Conservation (phyloP, 2,329 filamentous ascomycete species). For the Emergomyces orientalis region DNA sequence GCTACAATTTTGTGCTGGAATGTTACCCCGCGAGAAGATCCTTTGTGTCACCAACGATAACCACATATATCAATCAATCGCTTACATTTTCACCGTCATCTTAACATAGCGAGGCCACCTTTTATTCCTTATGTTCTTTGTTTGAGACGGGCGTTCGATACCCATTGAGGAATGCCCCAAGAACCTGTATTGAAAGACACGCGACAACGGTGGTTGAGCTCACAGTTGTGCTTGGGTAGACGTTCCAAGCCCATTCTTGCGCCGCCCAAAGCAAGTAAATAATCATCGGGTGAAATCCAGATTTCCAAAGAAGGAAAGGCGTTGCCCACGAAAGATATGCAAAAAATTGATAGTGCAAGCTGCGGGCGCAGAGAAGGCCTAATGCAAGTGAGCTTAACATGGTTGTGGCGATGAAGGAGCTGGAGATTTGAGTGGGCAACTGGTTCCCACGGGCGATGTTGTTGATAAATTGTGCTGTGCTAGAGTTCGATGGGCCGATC, state of each 20-base stretch:
- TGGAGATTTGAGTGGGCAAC: constrained; percentile 53
- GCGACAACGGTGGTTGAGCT: constrained; percentile 62
- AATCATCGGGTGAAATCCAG: constrained; percentile 56
- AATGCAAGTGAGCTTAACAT: constrained; percentile 68
- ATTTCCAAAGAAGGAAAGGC: constrained; percentile 76
- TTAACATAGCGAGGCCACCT: neutral
- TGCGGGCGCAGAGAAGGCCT: constrained; percentile 76
- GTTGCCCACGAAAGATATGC: constrained; percentile 83
- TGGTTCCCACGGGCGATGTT: constrained; percentile 45
- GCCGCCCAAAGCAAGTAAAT: constrained; percentile 62
- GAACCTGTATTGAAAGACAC: constrained; percentile 58
- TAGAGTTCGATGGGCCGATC: constrained; percentile 58
- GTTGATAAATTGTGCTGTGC: constrained; percentile 46
- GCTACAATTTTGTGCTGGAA: neutral
- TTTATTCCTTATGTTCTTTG: constrained; percentile 1
- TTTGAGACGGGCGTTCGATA: constrained; percentile 16
- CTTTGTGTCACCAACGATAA: neutral
- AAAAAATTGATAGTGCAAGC: constrained; percentile 92
- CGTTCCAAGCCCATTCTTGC: constrained; percentile 92
- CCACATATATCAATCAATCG: neutral
- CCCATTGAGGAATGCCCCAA: constrained; percentile 47
- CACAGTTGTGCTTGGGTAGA: constrained; percentile 67
- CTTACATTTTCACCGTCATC: neutral
- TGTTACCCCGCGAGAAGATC: neutral
- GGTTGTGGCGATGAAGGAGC: constrained; percentile 64